phyloP scores from a whole-genome alignment of 305 asterid species.

The Fraxinus platypoda region DNA sequence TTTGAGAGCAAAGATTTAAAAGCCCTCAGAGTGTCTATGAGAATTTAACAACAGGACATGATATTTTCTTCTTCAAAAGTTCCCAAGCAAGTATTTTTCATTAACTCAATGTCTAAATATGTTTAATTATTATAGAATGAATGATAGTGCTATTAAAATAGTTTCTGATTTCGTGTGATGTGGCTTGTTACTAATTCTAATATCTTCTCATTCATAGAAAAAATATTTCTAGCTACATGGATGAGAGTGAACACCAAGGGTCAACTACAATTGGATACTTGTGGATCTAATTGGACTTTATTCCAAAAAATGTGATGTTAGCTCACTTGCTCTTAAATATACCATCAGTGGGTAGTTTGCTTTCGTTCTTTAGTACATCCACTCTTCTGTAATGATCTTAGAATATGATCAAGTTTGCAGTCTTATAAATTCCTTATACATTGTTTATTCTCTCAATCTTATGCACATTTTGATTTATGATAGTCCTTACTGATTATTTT shows the following conservation, averaged over 20 bases:
- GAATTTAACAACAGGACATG: neutral
- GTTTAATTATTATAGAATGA: neutral
- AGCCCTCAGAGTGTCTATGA: neutral
- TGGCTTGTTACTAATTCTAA: neutral
- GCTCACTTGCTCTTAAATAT: neutral
- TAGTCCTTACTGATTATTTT: conserved; percentile 27
- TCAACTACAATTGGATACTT: neutral
- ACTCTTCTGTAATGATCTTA: neutral
- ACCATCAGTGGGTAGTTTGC: neutral
- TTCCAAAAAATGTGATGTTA: neutral
- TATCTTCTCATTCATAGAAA: neutral
- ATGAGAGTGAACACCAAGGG: neutral
- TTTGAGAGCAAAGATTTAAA: neutral
- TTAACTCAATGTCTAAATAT: neutral
- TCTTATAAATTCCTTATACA: neutral
- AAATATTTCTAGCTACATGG: neutral
- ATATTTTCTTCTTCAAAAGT: conserved; percentile 2
- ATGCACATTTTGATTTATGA: neutral
- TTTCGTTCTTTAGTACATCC: neutral
- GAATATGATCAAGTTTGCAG: neutral
- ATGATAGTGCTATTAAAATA: neutral
- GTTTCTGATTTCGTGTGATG: neutral
- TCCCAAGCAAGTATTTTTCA: neutral
- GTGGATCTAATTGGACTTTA: neutral
- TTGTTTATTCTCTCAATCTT: neutral